These are phyloP conservation scores for Penicillium paradoxum DNA, from an alignment of 495 filamentous ascomycete species.

Conservation along the genomic window DNA sequence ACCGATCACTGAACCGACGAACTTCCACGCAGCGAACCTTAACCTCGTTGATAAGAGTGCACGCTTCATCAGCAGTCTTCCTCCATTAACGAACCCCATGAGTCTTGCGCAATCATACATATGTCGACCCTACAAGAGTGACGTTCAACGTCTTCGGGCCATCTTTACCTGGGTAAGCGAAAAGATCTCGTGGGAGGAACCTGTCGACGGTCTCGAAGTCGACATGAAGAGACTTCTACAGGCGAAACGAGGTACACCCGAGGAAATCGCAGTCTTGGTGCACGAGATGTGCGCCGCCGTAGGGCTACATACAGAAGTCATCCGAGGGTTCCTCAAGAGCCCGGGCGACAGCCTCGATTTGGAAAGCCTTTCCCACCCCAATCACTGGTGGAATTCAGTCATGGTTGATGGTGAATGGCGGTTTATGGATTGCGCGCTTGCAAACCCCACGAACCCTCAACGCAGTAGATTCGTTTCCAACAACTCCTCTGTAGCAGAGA, in stretches of 20 bases:
- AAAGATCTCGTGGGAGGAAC: slow-evolving; percentile 95
- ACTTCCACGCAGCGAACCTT: slow-evolving; percentile 76
- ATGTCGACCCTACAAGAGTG: slow-evolving; percentile 90
- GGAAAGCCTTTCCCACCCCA: slow-evolving; percentile 66
- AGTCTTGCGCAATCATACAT: slow-evolving; percentile 87
- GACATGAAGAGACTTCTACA: slow-evolving; percentile 81
- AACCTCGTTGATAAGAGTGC: slow-evolving; percentile 91
- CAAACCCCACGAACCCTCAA: slow-evolving; percentile 82
- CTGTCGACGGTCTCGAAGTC: slow-evolving; percentile 67
- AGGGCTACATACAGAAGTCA: slow-evolving; percentile 77
- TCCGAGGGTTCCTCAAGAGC: slow-evolving; percentile 82
- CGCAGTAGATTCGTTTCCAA: slow-evolving; percentile 70
- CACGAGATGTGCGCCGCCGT: slow-evolving; percentile 91
- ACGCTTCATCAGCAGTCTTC: slow-evolving; percentile 83
- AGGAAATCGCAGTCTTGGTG: slow-evolving; percentile 86
- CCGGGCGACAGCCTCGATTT: slow-evolving; percentile 81
- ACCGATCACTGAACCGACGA: slow-evolving; percentile 74
- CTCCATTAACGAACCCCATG: slow-evolving; percentile 78
- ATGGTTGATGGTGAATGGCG: slow-evolving; percentile 93
- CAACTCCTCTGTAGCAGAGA: slow-evolving; percentile 65
- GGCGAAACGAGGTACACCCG: slow-evolving; percentile 75
- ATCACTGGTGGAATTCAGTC: slow-evolving; percentile 99
- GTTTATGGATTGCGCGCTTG: slow-evolving; percentile 91
- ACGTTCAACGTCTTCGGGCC: slow-evolving; percentile 85
- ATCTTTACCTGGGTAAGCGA: slow-evolving; percentile 98